A percentile compares a stretch with the other conserved stretches of the same genome.
Conservation (phyloP, 2,329 filamentous ascomycete species). For the Drechmeria coniospora region DNA sequence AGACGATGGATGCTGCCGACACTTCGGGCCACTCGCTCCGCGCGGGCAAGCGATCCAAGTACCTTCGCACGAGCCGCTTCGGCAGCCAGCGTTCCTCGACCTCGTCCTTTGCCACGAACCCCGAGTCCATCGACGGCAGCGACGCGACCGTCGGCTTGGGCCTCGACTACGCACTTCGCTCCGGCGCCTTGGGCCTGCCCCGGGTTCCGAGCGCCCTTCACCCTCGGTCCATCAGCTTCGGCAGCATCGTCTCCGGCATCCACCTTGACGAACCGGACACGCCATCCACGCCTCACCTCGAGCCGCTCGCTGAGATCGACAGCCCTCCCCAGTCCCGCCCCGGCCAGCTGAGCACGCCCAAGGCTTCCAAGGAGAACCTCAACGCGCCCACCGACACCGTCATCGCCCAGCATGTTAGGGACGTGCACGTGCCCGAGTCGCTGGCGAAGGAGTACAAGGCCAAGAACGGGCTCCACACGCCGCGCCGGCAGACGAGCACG, state of each 20-base stretch:
- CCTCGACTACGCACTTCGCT: constrained; percentile 69
- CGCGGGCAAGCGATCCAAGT: constrained; percentile 33
- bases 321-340: constrained; percentile 21
- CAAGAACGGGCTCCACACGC: constrained; percentile 50
- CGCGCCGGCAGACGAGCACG: constrained; percentile 33
- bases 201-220: constrained; percentile 40
- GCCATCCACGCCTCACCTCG: constrained; percentile 27
- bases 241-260: constrained; percentile 62
- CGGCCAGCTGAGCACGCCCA: constrained; percentile 53
- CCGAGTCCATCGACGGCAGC: constrained; percentile 45
- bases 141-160: constrained; percentile 54
- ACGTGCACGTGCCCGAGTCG: constrained; percentile 81
- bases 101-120: constrained; percentile 41
- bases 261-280: constrained; percentile 46
- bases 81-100: constrained; percentile 44
- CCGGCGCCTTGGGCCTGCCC: constrained; percentile 43
- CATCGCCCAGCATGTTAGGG: constrained; percentile 73
- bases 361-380: constrained; percentile 36
- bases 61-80: constrained; percentile 40
- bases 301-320: constrained; percentile 33
- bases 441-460: constrained; percentile 74
- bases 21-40: constrained; percentile 32
- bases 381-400: constrained; percentile 69
- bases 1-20: constrained; percentile 26
- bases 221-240: constrained; percentile 68